Evolutionary conservation across 208 protist genomes (phyloP).

Genomic region (Spongospora subterranea): DNA sequence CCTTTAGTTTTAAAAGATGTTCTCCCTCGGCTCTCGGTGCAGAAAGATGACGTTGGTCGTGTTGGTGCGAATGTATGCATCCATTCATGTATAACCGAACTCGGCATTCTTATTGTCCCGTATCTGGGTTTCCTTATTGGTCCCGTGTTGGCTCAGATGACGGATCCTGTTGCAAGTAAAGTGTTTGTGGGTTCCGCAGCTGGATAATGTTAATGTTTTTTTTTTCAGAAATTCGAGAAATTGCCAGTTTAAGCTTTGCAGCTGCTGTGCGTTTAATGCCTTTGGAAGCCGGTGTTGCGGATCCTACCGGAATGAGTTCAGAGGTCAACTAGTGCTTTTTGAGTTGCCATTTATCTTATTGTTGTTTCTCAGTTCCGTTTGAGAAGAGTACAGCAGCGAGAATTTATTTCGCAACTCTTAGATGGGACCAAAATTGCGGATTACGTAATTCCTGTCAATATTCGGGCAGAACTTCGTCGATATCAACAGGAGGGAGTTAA

Average conservation of each 20-base stretch:
- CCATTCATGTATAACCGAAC: not conserved
- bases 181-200: not conserved
- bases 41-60: not conserved
- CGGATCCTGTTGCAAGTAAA: not conserved
- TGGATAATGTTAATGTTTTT: not conserved
- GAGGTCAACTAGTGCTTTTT: not conserved
- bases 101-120: not conserved
- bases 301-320: not conserved
- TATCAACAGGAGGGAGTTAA: conserved; percentile 87
- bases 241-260: conserved; percentile 76
- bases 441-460: conserved; percentile 70
- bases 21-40: not conserved
- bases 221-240: conserved; percentile 66
- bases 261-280: conserved; percentile 79
- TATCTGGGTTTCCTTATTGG: not conserved
- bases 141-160: conserved; percentile 14
- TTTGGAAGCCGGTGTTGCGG: conserved; percentile 71
- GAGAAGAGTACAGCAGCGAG: conserved; percentile 65
- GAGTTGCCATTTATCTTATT: conserved; percentile 64
- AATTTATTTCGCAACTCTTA: conserved; percentile 80
- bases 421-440: conserved; percentile 72
- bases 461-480: conserved; percentile 77
- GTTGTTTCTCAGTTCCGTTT: conserved; percentile 60
- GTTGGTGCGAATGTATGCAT: not conserved
- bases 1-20: not conserved